Base-by-base conservation (phyloP, 2,329 filamentous ascomycete species). In the Arthroderma sp. region DNA sequence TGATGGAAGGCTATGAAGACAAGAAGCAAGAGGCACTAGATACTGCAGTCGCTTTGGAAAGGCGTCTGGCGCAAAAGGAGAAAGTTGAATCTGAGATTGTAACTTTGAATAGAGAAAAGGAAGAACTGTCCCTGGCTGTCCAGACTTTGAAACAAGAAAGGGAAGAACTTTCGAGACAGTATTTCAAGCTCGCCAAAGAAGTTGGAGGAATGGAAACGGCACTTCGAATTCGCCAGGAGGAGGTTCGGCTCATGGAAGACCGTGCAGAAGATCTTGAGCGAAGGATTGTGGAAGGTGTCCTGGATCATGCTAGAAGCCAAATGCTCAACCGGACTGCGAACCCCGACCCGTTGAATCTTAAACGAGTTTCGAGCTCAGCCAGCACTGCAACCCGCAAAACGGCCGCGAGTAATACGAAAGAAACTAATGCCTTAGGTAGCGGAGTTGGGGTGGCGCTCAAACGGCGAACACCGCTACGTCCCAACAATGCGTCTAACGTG, bases 191-290 rank as follows among this genome's bases (percentile, higher is more conserved):
- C 29, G 79, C 79, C 6, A 86, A 86, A 27, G 88, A 98, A 53
- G 81, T 98, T 1, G 88, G 87, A 4, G 85, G 86, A 6, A 75
- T 98, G 1, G 86, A 96, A 60, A 96, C 86, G 6, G 89, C 91
- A 1, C 74, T 96, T 29, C 78, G 82, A 11, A 80, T 96, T 46
- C 83, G 91, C 44, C 83, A 86, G 38, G 89, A 96, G 54, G 91
- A 96, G 66, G 77, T 98, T 48, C 79, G 86, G 38, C 75, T 83
- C 28, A 95, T 98, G 84, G 89, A 96, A 61, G 71, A 75, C 7
- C 83, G 89, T 50, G 91, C 89, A 2, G 87, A 95, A 61, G 77
- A 79, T 3, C 72, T 98, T 27, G 91, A 98, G 66, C 83, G 88
- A 43, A 81, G 91, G 28, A 94, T 98, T 53, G 69, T 98, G 30